These are phyloP conservation scores for Naganishia randhawae DNA, from an alignment of 768 basidiomycete species.

Conservation along the genomic window DNA sequence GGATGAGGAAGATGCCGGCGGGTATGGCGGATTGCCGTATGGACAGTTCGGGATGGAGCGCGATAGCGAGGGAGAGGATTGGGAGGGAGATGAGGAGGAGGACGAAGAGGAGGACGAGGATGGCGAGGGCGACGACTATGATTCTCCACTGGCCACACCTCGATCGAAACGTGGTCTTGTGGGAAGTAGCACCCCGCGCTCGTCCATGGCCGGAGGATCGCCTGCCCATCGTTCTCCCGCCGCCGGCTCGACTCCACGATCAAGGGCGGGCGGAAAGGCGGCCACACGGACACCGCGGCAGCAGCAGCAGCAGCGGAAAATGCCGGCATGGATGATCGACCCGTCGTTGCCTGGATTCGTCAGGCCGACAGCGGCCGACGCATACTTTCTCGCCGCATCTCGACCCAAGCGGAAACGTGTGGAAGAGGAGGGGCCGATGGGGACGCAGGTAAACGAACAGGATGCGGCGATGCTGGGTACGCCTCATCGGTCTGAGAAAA, in stretches of 20 bases:
- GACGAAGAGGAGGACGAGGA: constrained; percentile 20
- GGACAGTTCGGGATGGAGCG: constrained; percentile 21
- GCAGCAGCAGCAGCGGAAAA: constrained; percentile 4
- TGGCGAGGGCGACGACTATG: constrained; percentile 30
- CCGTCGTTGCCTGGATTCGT: constrained; percentile 49
- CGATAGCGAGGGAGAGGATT: constrained; percentile 4
- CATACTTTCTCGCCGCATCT: constrained; percentile 62
- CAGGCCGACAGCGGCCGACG: constrained; percentile 71
- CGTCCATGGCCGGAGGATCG: neutral
- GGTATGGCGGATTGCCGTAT: constrained; percentile 1
- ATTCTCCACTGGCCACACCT: constrained; percentile 16
- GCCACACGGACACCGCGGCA: constrained; percentile 8
- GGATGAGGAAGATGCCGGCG: constrained; percentile 11
- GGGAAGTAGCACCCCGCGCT: constrained; percentile 21
- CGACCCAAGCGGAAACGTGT: constrained; percentile 57
- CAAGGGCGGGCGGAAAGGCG: constrained; percentile 5
- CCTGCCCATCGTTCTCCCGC: constrained; percentile 14
- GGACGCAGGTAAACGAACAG: constrained; percentile 45
- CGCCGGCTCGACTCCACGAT: neutral
- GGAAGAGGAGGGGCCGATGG: constrained; percentile 25
- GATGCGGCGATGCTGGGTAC: constrained; percentile 17
- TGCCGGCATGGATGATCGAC: constrained; percentile 22
- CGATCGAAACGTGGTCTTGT: constrained; percentile 14
- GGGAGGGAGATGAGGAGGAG: constrained; percentile 28
- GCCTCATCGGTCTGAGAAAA: neutral